Evolutionary conservation across 2,329 filamentous ascomycete genomes (phyloP).

Genomic region (Basipetospora sp.): DNA sequence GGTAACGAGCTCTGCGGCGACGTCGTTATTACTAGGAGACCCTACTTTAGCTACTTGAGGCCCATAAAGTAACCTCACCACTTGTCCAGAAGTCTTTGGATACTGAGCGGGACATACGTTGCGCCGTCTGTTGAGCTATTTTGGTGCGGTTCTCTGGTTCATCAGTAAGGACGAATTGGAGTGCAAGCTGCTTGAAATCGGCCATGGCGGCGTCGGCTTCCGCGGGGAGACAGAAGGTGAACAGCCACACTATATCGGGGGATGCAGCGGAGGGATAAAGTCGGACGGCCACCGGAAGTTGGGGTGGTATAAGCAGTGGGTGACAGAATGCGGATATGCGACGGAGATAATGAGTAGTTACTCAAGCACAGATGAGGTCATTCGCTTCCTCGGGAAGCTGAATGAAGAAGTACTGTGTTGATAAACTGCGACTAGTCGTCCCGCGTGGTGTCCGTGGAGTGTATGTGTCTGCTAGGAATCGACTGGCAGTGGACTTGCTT

Average conservation of each 20-base stretch:
- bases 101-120: slow-evolving; percentile 16
- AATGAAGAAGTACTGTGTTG: too few relatives aligned
- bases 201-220: slow-evolving; percentile 23
- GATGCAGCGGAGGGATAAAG: not conserved
- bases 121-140: slow-evolving; percentile 32
- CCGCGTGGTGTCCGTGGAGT: too few relatives aligned
- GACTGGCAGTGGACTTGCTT: too few relatives aligned
- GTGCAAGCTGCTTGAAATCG: slow-evolving; percentile 35
- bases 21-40: slow-evolving; percentile 21
- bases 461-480: too few relatives aligned
- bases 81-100: not conserved
- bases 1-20: slow-evolving; percentile 28
- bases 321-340: too few relatives aligned
- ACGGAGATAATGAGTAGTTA: too few relatives aligned
- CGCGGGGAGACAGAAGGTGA: not conserved
- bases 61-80: too few relatives aligned
- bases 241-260: not conserved
- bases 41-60: not conserved
- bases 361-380: too few relatives aligned
- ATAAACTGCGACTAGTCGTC: too few relatives aligned
- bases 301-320: too few relatives aligned
- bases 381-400: too few relatives aligned
- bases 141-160: slow-evolving; percentile 24
- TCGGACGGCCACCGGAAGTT: not conserved
- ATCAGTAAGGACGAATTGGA: slow-evolving; percentile 40